Percentiles rank a stretch among this genome's conserved stretches.
Conservation (phyloP, 192 early-diverging fungal genomes). For the Haplosporangium gracile region DNA sequence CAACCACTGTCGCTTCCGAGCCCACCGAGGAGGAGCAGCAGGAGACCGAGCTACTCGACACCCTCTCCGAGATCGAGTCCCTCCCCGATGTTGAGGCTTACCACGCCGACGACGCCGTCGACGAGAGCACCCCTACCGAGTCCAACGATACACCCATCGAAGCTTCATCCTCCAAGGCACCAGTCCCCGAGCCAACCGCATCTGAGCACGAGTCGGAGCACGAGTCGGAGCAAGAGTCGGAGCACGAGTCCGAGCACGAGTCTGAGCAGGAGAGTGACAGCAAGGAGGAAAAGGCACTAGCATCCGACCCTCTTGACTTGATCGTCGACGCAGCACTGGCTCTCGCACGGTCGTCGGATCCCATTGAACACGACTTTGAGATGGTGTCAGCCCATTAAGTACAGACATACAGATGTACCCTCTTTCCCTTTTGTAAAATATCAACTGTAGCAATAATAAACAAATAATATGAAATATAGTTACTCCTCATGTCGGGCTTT, state of each 20-base stretch:
- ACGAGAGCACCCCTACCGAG: background rate
- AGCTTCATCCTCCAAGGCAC: background rate
- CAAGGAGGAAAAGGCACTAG: background rate
- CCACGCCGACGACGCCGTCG: background rate
- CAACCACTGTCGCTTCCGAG: background rate
- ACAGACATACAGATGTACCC: background rate
- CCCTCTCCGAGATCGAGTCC: conserved; percentile 44
- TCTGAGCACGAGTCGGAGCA: background rate
- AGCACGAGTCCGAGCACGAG: background rate
- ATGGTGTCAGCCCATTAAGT: conserved; percentile 27
- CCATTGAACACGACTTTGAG: conserved; percentile 41
- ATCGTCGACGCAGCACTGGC: conserved; percentile 37
- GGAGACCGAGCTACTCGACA: conserved; percentile 2
- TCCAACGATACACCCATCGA: background rate
- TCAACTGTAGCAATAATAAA: background rate
- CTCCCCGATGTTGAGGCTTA: conserved; percentile 20
- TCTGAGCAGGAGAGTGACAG: conserved; percentile 8
- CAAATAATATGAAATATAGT: background rate
- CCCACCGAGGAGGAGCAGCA: background rate
- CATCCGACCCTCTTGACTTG: conserved; percentile 37
- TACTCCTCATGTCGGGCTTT: background rate
- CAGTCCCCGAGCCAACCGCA: background rate
- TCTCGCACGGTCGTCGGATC: background rate
- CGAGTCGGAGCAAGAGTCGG: too few species aligned
- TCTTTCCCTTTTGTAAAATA: background rate